Conservation (phyloP, 2,329 filamentous ascomycete genomes). For the Pyrenophora graminea region DNA sequence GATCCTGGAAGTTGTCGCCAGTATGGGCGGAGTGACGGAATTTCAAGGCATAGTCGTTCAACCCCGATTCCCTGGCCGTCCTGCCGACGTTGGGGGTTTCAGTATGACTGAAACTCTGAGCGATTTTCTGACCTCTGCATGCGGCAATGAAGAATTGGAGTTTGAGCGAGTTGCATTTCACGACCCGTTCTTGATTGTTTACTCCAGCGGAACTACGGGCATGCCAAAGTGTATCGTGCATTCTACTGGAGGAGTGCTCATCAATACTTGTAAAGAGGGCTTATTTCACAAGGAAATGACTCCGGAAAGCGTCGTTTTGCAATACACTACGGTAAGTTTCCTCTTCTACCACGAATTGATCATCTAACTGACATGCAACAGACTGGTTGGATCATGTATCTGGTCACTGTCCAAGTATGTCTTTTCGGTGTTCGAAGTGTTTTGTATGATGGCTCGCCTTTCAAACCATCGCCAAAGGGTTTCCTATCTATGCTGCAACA, state of each 20-base stretch:
- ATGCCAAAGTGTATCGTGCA: constrained; percentile 87
- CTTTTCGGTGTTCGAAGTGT: constrained; percentile 65
- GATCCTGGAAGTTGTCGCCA: constrained; percentile 68
- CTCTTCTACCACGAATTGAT: not conserved
- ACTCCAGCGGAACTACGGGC: constrained; percentile 80
- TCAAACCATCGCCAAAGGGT: constrained; percentile 67
- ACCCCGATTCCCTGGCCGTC: constrained; percentile 62
- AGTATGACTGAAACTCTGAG: constrained; percentile 52
- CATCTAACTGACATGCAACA: constrained; percentile 5
- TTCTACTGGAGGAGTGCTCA: constrained; percentile 66
- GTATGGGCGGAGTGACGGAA: constrained; percentile 62
- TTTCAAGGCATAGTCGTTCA: constrained; percentile 70
- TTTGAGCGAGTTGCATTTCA: constrained; percentile 69
- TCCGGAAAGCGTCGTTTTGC: constrained; percentile 53
- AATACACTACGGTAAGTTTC: constrained; percentile 59
- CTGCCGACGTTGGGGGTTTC: constrained; percentile 63
- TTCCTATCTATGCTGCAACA: constrained; percentile 67
- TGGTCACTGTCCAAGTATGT: constrained; percentile 63
- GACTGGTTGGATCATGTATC: constrained; percentile 81
- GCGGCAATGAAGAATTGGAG: constrained; percentile 48
- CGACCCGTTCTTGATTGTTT: constrained; percentile 78
- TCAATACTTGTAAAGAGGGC: constrained; percentile 66
- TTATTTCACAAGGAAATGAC: constrained; percentile 56
- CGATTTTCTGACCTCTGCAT: constrained; percentile 47
- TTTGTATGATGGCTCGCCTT: constrained; percentile 84